These are phyloP conservation scores for Penicillium crustosum DNA, from an alignment of 2,329 filamentous ascomycete genomes.

Conservation along the genomic window DNA sequence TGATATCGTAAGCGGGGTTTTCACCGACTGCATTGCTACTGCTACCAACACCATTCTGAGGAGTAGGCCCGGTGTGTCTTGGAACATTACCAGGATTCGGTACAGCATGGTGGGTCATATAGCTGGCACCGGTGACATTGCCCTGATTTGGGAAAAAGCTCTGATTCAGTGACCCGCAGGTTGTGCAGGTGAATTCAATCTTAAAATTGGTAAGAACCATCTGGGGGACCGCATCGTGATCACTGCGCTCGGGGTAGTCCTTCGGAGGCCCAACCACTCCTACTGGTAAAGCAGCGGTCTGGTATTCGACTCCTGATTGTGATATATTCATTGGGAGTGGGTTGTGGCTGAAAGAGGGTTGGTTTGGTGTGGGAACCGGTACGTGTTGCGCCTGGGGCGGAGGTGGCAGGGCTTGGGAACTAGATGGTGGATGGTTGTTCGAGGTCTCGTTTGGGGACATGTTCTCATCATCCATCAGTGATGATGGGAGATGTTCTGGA, in stretches of 20 bases:
- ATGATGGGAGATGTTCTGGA: constrained; percentile 28
- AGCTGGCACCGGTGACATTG: constrained; percentile 33
- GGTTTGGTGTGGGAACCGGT: constrained; percentile 25
- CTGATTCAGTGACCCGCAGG: constrained; percentile 41
- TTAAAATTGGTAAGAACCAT: constrained; percentile 40
- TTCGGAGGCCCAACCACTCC: constrained; percentile 25
- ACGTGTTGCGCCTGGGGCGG: constrained; percentile 23
- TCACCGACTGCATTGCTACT: constrained; percentile 21
- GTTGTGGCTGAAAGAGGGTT: constrained; percentile 23
- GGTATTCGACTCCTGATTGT: constrained; percentile 25
- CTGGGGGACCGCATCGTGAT: constrained; percentile 31
- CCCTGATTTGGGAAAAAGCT: constrained; percentile 42
- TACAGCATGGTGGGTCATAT: constrained; percentile 28
- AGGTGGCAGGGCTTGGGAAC: constrained; percentile 24
- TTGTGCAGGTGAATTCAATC: constrained; percentile 42
- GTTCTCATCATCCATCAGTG: constrained; percentile 29
- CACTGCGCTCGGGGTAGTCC: constrained; percentile 25
- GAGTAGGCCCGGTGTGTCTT: constrained; percentile 19
- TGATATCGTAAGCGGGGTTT: constrained; percentile 25
- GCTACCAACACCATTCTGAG: constrained; percentile 20
- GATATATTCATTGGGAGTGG: constrained; percentile 26
- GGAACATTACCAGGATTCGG: constrained; percentile 21
- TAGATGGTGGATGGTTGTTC: constrained; percentile 21
- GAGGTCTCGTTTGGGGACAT: constrained; percentile 26
- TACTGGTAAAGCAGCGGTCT: constrained; percentile 19